phyloP scores from a whole-genome alignment of 139 green algal genomes.

The Tetraselmis chui region DNA sequence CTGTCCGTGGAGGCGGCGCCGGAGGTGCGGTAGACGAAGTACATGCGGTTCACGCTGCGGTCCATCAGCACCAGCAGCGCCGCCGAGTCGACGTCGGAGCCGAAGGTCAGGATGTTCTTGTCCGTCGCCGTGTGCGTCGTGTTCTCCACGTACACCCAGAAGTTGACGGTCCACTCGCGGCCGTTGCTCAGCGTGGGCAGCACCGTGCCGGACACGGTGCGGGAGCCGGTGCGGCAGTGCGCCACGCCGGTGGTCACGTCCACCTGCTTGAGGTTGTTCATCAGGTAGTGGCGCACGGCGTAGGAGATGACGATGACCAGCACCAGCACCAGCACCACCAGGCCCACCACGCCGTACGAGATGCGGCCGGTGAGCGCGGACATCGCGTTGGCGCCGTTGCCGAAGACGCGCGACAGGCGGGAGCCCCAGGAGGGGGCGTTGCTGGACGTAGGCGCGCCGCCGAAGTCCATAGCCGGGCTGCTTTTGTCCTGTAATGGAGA shows the following conservation, averaged over 20 bases:
- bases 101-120: background rate
- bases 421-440: too few relatives aligned
- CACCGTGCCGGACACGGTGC: background rate
- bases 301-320: background rate
- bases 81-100: background rate
- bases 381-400: too few relatives aligned
- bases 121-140: background rate
- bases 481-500: too few relatives aligned
- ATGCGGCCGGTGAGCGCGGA: background rate
- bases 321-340: background rate
- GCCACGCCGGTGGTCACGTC: background rate
- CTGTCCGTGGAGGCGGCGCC: background rate
- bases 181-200: background rate
- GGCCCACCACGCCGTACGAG: background rate
- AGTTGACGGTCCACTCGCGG: background rate
- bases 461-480: too few relatives aligned
- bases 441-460: too few relatives aligned
- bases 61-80: background rate
- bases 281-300: background rate
- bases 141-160: background rate
- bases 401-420: too few relatives aligned
- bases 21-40: background rate
- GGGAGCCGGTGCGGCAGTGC: background rate
- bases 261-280: background rate
- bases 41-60: background rate